Evolutionary conservation across 495 filamentous ascomycete genomes (phyloP).

Genomic region (Annulohypoxylon nitens): DNA sequence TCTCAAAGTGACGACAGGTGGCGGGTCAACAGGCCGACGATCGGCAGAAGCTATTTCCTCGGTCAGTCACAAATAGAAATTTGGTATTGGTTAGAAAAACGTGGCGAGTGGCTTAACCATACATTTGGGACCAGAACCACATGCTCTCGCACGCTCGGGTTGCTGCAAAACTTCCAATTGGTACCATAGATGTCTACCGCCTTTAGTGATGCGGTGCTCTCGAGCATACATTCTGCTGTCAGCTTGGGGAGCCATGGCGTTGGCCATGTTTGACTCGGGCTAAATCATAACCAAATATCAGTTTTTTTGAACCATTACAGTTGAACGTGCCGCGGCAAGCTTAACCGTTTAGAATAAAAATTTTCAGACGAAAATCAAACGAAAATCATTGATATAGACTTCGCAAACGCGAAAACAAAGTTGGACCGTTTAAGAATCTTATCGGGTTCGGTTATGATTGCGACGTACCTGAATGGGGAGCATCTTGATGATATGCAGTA

Average conservation of each 20-base stretch:
- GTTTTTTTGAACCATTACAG: slow-evolving; percentile 11
- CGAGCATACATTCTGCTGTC: slow-evolving; percentile 61
- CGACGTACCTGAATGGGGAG: slow-evolving; percentile 48
- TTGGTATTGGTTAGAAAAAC: slow-evolving; percentile 16
- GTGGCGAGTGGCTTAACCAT: slow-evolving; percentile 52
- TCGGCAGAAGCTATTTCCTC: slow-evolving; percentile 83
- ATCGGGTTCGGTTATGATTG: slow-evolving; percentile 24
- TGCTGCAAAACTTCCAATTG: slow-evolving; percentile 90
- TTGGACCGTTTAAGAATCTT: slow-evolving; percentile 18
- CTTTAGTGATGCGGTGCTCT: slow-evolving; percentile 76
- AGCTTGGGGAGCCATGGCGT: slow-evolving; percentile 57
- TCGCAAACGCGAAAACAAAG: background rate
- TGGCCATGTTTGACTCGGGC: slow-evolving; percentile 56
- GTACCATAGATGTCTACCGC: slow-evolving; percentile 86
- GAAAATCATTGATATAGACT: background rate
- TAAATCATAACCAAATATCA: slow-evolving; percentile 34
- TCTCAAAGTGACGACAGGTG: slow-evolving; percentile 93
- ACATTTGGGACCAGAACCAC: slow-evolving; percentile 96
- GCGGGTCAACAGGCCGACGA: slow-evolving; percentile 95
- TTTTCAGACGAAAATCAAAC: slow-evolving; percentile 13
- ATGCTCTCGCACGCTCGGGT: slow-evolving; percentile 94
- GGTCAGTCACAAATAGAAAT: slow-evolving; percentile 25
- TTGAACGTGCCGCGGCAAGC: background rate
- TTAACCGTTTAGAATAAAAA: background rate
- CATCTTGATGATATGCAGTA: slow-evolving; percentile 29